Conservation (phyloP, 305 asterid genomes). For the Rubia peregrina region DNA sequence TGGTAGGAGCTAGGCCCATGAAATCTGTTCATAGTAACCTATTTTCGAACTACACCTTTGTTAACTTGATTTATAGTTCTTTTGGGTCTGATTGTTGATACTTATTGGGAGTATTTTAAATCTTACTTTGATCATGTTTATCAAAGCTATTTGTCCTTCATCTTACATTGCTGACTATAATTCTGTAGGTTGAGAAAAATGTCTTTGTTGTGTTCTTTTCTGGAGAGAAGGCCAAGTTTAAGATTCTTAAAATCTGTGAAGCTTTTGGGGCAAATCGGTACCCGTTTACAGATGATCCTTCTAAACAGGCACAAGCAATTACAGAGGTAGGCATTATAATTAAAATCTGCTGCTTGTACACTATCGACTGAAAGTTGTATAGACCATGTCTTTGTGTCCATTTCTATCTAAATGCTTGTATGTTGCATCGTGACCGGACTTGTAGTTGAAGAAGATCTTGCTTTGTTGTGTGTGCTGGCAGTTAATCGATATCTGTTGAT, state of each 20-base stretch:
- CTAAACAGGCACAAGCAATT: slow-evolving; percentile 74
- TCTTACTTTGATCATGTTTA: not conserved
- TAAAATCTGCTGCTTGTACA: slow-evolving; percentile 1
- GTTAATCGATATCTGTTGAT: not conserved
- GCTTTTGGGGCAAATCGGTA: slow-evolving; percentile 99
- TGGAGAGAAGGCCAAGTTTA: slow-evolving; percentile 89
- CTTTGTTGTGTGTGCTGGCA: not conserved
- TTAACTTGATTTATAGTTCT: not conserved
- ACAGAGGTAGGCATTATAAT: slow-evolving; percentile 48
- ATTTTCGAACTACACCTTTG: not conserved
- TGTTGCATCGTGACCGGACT: not conserved
- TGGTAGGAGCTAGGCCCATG: not conserved
- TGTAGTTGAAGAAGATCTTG: not conserved
- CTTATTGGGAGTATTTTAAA: not conserved
- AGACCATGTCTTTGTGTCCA: not conserved
- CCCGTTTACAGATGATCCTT: slow-evolving; percentile 62
- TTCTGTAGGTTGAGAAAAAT: slow-evolving; percentile 82
- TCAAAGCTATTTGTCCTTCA: not conserved
- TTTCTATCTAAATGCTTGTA: not conserved
- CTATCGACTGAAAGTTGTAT: not conserved
- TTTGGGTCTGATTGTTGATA: not conserved
- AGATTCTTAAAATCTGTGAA: slow-evolving; percentile 92
- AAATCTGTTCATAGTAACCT: not conserved
- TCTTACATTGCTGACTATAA: slow-evolving; percentile 20
- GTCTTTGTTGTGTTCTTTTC: slow-evolving; percentile 87